Conservation (phyloP, 2,329 filamentous ascomycete genomes). For the Aureobasidium zeae region DNA sequence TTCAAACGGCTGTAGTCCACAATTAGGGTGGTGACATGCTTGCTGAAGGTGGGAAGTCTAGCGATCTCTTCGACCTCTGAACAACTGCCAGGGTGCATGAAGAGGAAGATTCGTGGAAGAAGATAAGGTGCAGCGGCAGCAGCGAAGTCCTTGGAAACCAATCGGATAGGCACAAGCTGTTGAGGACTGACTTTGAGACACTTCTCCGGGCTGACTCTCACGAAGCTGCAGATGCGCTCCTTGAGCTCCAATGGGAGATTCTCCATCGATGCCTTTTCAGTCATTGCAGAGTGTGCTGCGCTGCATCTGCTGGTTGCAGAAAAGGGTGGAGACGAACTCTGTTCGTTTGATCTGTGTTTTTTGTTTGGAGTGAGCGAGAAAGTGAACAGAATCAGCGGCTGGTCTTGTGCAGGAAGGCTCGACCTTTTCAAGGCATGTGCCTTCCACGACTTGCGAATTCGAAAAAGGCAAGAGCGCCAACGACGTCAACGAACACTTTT, state of each 20-base stretch:
- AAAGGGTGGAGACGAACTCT: no score
- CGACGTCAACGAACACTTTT: no score
- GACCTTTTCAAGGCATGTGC: no score
- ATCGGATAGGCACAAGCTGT: not conserved
- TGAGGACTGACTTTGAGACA: no score
- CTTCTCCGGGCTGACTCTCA: not conserved
- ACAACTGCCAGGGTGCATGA: not conserved
- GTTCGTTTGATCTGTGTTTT: no score
- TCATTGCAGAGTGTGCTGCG: not conserved
- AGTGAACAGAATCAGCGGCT: no score
- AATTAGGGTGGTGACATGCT: constrained; percentile 1
- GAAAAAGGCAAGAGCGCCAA: no score
- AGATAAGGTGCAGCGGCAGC: not conserved
- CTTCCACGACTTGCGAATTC: no score
- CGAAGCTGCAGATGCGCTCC: constrained; percentile 9
- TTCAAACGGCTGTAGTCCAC: not conserved
- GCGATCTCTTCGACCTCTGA: not conserved
- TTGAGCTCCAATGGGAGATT: constrained; percentile 1
- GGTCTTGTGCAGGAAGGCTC: not conserved
- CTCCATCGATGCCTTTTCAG: not conserved
- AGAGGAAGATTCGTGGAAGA: constrained; percentile 5
- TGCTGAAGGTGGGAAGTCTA: constrained; percentile 1
- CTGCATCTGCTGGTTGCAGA: not conserved
- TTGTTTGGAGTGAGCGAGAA: no score
- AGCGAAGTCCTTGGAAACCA: not conserved